phyloP scores from a whole-genome alignment of 139 green algal genomes.

The Tetratostichococcus sp. region DNA sequence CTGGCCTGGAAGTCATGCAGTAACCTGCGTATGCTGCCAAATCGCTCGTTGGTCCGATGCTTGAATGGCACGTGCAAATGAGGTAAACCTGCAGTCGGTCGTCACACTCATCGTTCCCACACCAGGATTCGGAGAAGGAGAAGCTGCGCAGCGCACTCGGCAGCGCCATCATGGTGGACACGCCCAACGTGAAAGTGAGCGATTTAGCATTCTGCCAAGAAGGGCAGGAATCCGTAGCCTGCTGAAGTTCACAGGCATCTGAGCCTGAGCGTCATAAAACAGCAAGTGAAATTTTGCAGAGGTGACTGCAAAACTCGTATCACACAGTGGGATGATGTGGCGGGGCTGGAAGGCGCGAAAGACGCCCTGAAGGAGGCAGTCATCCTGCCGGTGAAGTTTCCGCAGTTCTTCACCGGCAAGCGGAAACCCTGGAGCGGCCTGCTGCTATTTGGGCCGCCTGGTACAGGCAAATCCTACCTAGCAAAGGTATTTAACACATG shows the following conservation, averaged over 20 bases:
- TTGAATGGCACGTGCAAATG: too few relatives aligned
- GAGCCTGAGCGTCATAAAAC: not conserved
- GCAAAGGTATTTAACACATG: constrained; percentile 81
- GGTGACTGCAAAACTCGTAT: not conserved
- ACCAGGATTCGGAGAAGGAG: constrained; percentile 63
- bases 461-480: constrained; percentile 98
- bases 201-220: not conserved
- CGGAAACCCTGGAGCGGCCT: constrained; percentile 97
- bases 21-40: too few relatives aligned
- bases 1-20: too few relatives aligned
- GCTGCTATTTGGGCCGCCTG: constrained; percentile 95
- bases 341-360: constrained; percentile 94
- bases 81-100: too few relatives aligned
- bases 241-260: too few relatives aligned
- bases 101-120: not conserved
- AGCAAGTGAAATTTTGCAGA: too few relatives aligned
- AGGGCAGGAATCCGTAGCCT: not conserved
- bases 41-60: too few relatives aligned
- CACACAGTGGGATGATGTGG: constrained; percentile 94
- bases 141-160: constrained; percentile 74
- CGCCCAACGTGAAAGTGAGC: constrained; percentile 85
- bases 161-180: constrained; percentile 82
- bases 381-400: constrained; percentile 98
- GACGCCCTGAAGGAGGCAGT: constrained; percentile 98
- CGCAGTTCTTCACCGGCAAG: constrained; percentile 99